These are phyloP conservation scores for Podaxis sp. DNA, from an alignment of 768 basidiomycete species.

Conservation along the genomic window DNA sequence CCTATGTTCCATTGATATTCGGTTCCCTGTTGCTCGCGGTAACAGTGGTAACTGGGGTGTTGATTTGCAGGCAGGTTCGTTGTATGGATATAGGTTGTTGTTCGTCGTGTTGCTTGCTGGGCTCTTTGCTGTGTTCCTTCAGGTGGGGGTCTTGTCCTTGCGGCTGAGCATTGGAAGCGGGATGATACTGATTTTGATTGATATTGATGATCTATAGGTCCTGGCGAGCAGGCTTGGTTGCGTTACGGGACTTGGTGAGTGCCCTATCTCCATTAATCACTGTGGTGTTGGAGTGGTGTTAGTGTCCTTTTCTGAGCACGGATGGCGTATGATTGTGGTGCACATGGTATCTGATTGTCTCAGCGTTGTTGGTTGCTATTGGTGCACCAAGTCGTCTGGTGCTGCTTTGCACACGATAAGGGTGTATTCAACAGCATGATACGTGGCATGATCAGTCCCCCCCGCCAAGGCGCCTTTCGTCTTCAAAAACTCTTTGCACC, in stretches of 20 bases:
- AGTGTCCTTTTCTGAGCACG: neutral
- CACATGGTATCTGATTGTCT: neutral
- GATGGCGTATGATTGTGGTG: neutral
- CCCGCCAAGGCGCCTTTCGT: too few relatives aligned
- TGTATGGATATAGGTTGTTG: constrained; percentile 81
- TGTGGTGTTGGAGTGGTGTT: neutral
- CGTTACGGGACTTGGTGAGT: constrained; percentile 73
- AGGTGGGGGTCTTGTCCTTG: constrained; percentile 36
- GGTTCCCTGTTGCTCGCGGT: neutral
- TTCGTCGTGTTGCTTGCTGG: constrained; percentile 85
- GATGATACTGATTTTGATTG: neutral
- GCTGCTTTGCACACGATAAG: neutral
- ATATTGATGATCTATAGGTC: constrained; percentile 35
- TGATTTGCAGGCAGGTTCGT: constrained; percentile 81
- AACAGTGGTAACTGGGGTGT: constrained; percentile 84
- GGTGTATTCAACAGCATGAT: neutral
- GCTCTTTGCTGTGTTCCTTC: constrained; percentile 77
- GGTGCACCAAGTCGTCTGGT: neutral
- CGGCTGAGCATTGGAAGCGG: neutral
- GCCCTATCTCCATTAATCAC: neutral
- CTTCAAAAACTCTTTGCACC: neutral
- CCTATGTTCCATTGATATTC: neutral
- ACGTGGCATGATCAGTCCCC: neutral
- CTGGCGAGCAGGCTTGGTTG: constrained; percentile 79
- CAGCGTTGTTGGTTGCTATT: neutral